Evolutionary conservation across 768 basidiomycete species (phyloP), one percentile per base, ranked within the genome.

Genomic region (Boletus sp.): DNA sequence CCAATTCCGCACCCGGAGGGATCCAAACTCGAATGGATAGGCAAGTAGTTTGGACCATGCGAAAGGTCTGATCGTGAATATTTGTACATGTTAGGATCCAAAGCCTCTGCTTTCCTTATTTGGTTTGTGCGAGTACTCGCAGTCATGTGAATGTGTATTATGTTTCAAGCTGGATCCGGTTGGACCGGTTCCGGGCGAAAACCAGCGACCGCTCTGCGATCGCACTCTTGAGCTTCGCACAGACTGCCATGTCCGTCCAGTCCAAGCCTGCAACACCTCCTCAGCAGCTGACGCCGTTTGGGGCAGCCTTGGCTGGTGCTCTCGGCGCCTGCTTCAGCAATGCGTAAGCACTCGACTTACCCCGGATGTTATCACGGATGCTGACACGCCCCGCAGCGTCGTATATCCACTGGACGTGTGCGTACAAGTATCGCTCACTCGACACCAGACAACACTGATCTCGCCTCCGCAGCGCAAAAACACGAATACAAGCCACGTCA

Each of bases 401-500:
- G 93, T 98, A 4, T 99, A 99, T 68, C 96, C 96, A 15, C 75
- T 99, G 50, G 96, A 99, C 72, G 92, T 93, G 87, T 93, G 75
- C 63, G 91, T 75, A 1, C 5, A 39, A 0, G 1, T 1, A 21
- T 29, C n/a, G 0, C 17, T 27, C 6, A 23, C 6, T 1, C 17
- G 23, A 33, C 41, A 5, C 30, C 17, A 35, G 13, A 41, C 11
- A 34, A 46, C 7, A 35, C 38, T 64, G 42, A 54, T 35, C 30
- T 57, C 37, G 66, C 46, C 29, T 49, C 13, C 19, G 32, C 66
- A 97, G 94, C 9, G 88, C 91, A 53, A 98, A 98, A 73, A 98
- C 96, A 3, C 84, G 90, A 40, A 93, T 99, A 57, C 97, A 99
- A 69, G 95, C 92, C 29, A 74, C 83, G 15, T 79, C 84, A 6